Base-by-base conservation (phyloP, 371 early-diverging fungal species). In the Quaeritorhiza haematococci region DNA sequence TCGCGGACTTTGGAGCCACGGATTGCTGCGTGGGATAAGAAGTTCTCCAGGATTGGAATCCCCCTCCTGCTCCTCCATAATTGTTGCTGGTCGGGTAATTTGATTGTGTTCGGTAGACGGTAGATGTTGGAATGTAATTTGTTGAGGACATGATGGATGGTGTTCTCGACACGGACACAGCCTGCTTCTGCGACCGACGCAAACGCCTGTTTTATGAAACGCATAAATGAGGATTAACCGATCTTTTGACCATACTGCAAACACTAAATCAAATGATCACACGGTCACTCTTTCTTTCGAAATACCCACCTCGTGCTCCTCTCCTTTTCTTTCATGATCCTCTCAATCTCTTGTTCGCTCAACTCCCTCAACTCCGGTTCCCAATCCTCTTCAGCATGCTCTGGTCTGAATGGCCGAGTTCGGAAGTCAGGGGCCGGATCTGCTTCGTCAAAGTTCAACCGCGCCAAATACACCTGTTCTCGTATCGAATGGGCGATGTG, bases 401-500 rank as follows among this genome's bases (percentile, higher is more conserved):
- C 5, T 19, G 19, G 13, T 38, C 38, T 13, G 13, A 38, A 19
- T 19, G 38, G 38, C 13, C 38, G 38, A 38, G 13, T 19, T 38
- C 19, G 13, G 38, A 38, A 19, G 13, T 19, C 38, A 38, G 81
- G 75, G 15, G 79, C 78, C 5, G 62, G 61, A 15, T 72, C 57
- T 34, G 75, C 73, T 19, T 75, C 75, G 27, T 63, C 71, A 67
- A 62, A 46, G 29, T 78, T 76, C 35, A 72, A 33, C 58, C 75
- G 63, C 53, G 47, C 47, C 51, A 48, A 23, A 30, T 38, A 81
- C 5, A 95, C 68, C 56, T 94, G 93, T 55, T 94, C 95, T 33
- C 92, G 86, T 38, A 95, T 92, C 42, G 85, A 84, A 67, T 90
- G 87, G 1, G 94, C 86, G 59, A 94, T 89, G 27, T 90, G 75